Conservation (phyloP, 2,329 filamentous ascomycete genomes). For the Fusarium robinianum region DNA sequence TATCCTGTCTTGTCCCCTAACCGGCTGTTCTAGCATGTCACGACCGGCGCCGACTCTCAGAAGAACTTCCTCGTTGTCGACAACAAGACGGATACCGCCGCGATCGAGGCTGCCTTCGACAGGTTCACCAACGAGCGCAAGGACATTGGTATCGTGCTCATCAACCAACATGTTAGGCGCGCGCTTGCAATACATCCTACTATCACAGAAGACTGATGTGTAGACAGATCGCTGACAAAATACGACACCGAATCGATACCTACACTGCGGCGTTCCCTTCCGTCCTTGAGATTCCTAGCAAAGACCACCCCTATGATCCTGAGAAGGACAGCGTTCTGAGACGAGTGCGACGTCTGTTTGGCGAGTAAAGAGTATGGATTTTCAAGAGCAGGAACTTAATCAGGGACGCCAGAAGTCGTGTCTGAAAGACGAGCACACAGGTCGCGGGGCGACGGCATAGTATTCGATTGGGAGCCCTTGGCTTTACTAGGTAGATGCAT, state of each 20-base stretch:
- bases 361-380: conserved; percentile 57
- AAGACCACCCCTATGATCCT: conserved; percentile 98
- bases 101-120: conserved; percentile 90
- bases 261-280: conserved; percentile 97
- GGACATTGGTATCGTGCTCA: conserved; percentile 94
- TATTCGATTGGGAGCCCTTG: conserved; percentile 4
- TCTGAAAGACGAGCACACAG: no score
- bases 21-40: conserved; percentile 73
- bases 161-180: conserved; percentile 88
- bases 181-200: background rate
- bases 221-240: conserved; percentile 83
- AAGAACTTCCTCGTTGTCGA: conserved; percentile 99
- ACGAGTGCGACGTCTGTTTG: conserved; percentile 72
- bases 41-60: conserved; percentile 81
- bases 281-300: conserved; percentile 94
- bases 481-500: conserved; percentile 5
- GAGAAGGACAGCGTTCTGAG: conserved; percentile 98
- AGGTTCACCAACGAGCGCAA: conserved; percentile 87
- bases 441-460: conserved; percentile 6
- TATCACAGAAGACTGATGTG: conserved; percentile 25
- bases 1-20: conserved; percentile 3
- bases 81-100: conserved; percentile 82
- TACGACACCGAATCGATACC: conserved; percentile 85
- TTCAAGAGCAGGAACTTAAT: conserved; percentile 9
- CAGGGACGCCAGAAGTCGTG: conserved; percentile 1